phyloP scores from a whole-genome alignment of 306 rosid genomes.

The peach (Prunus persica) region DNA sequence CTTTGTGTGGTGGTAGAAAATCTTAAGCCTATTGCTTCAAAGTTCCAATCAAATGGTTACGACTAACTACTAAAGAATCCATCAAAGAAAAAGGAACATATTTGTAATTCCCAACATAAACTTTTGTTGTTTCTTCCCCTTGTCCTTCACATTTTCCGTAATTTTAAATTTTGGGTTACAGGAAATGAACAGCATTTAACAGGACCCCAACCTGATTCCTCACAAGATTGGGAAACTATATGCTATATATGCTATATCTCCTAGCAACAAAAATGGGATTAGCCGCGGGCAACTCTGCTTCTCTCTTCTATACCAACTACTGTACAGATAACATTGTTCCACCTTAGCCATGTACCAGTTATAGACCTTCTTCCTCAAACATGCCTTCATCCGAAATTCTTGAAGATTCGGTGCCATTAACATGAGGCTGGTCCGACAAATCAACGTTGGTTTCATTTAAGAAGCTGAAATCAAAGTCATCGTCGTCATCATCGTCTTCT shows the following conservation, averaged over 20 bases:
- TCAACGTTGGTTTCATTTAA: conserved; percentile 31
- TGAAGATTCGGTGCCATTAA: conserved; percentile 84
- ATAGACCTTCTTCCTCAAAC: conserved; percentile 47
- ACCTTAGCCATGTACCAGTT: conserved; percentile 7
- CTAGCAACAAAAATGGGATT: conserved; percentile 20
- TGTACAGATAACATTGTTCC: conserved; percentile 7
- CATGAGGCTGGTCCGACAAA: conserved; percentile 56
- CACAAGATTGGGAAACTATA: not conserved
- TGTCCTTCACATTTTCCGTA: not conserved
- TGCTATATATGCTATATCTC: not conserved
- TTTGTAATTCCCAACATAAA: not conserved
- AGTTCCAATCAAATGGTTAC: too few species aligned
- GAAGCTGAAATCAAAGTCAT: conserved; percentile 64
- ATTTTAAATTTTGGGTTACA: not conserved
- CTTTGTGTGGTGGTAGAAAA: too few species aligned
- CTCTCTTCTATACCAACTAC: not conserved
- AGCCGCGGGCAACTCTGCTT: not conserved
- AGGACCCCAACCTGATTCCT: not conserved
- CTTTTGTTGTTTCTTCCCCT: not conserved
- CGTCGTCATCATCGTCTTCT: conserved; percentile 31
- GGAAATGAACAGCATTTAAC: not conserved
- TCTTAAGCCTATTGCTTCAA: too few species aligned
- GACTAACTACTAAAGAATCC: too few species aligned
- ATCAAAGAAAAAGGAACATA: too few species aligned
- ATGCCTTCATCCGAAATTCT: conserved; percentile 63